These are phyloP conservation scores for Dioscorea cayenensis DNA, from an alignment of 116 monocot species.

Conservation along the genomic window DNA sequence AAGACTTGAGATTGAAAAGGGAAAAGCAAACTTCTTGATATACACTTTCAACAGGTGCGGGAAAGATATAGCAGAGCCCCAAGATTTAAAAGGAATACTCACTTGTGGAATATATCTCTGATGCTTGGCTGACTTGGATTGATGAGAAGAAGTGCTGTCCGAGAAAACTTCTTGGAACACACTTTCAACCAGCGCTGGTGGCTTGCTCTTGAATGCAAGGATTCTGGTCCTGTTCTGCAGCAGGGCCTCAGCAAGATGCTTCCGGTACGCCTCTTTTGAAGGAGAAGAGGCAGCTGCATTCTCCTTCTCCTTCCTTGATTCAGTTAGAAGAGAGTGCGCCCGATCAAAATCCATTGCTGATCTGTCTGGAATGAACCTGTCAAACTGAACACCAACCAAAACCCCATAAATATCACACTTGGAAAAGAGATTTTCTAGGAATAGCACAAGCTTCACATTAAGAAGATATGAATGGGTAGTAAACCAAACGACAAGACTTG, in stretches of 20 bases:
- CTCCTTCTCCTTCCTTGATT: conserved; percentile 49
- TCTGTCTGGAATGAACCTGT: conserved; percentile 76
- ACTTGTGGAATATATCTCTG: no score
- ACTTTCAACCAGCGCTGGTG: conserved; percentile 14
- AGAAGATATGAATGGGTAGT: no score
- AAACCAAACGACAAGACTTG: no score
- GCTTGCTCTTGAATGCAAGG: conserved; percentile 65
- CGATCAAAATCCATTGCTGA: conserved; percentile 68
- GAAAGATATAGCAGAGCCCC: no score
- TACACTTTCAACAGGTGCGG: not conserved
- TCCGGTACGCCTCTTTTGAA: conserved; percentile 61
- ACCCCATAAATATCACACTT: not conserved
- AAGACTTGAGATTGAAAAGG: not conserved
- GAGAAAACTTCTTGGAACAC: conserved; percentile 4
- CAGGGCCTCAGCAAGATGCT: conserved; percentile 41
- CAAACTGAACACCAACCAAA: conserved; percentile 26
- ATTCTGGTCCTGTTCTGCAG: conserved; percentile 54
- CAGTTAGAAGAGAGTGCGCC: conserved; percentile 50
- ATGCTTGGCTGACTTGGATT: no score
- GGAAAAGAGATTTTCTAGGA: not conserved
- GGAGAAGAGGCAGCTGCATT: conserved; percentile 27
- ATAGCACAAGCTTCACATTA: not conserved
- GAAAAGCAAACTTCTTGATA: not conserved
- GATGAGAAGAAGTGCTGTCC: conserved; percentile 8
- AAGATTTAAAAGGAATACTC: no score